Evolutionary conservation across 2,329 filamentous ascomycete species (phyloP), one percentile per base, ranked within the genome.

Genomic region (Aspergillus candidus): DNA sequence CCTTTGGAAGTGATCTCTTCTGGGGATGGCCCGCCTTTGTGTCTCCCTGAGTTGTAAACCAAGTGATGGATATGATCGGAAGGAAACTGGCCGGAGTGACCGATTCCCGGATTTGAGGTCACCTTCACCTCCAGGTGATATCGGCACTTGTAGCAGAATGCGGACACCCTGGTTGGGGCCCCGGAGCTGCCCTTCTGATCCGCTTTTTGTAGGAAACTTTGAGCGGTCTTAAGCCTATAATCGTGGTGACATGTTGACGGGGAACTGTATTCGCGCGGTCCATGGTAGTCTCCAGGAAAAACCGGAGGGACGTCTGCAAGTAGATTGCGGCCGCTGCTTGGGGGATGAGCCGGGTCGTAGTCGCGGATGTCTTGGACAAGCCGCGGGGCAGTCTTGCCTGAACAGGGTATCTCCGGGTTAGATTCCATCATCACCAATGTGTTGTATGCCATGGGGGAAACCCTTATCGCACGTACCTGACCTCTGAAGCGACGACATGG

Each of bases 51-150:
- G 31, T 59, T 64, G 32, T 68, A 75, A 31, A 71, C 63, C 46
- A 84, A 74, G 59, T 86, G 83, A 60, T 87, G 83, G 4, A 86
- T 61, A 27, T 79, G 78, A 49, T 71, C 74, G 1, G 72, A 64
- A 10, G 56, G 48, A 41, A 69, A 72, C 3, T 76, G 74, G 52
- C 74, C 78, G 5, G 72, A 65, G 34, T 59, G 57, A 39, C 57
- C 62, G 29, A 62, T 62, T 37, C 58, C 61, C n/a, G 68, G 59
- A 11, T 66, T 68, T 52, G 77, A 79, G 47, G 76, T 72, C 30
- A 83, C 71, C 10, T 67, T 66, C 15, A 86, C 59, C 51, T 80
- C 73, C 35, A 84, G 67, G 62, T 86, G 82, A 56, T 73, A 72
- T 40, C 79, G 76, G 59, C 83, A 87, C 47, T 69, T 71, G 44